Base-by-base conservation (phyloP, 139 green algal genomes). In the Coelastrella sp. region DNA sequence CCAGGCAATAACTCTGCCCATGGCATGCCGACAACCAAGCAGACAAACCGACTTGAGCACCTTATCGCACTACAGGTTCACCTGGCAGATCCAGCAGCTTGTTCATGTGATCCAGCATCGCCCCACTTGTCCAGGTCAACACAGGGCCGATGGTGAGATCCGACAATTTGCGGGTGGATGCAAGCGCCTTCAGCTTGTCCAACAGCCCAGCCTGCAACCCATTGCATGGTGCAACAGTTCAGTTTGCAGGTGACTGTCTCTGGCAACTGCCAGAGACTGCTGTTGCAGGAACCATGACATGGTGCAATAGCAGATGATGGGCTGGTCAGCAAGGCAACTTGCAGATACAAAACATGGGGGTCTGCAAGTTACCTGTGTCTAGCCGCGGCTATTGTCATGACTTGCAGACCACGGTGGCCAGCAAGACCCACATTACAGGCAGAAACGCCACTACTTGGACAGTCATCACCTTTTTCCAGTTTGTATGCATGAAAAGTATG, bases 81-180 rank as follows among this genome's bases (percentile, higher is more conserved):
- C 97, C 98, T 68, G 97, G 97, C 25, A 99, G 95, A 75, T 94
- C 68, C 1, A 98, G 93, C 82, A 99, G 94, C 66, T 92, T 92
- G 12, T 96, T 49, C 66, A 95, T 93, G 87, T 99, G 98, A 6
- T 70, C 90, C 57, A 98, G 91, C 88, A 99, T 98, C 11, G 91
- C 89, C 19, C 97, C 89, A 0, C 97, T 99, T 19, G 95, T 99
- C 94, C 96, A 97, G 8, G 94, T 97, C 27, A 99, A 94, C 87
- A 99, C 97, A 10, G 98, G 98, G 0, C 97, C 98, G 7, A 99
- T 90, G 20, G 96, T 98, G n/a, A 99, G 94, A 92, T 99, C 95
- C 1, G 94, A 68, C 82, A 99, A 91, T 72, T 93, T 95, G 66
- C 98, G 95, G 19, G 59, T 84, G 6, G 85, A 85, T 0, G 97